A percentile compares a stretch with the other conserved stretches of the same genome.
These are phyloP conservation scores for Pythium periplocum DNA, from an alignment of 352 stramenopile genomes.

Conservation along the genomic window DNA sequence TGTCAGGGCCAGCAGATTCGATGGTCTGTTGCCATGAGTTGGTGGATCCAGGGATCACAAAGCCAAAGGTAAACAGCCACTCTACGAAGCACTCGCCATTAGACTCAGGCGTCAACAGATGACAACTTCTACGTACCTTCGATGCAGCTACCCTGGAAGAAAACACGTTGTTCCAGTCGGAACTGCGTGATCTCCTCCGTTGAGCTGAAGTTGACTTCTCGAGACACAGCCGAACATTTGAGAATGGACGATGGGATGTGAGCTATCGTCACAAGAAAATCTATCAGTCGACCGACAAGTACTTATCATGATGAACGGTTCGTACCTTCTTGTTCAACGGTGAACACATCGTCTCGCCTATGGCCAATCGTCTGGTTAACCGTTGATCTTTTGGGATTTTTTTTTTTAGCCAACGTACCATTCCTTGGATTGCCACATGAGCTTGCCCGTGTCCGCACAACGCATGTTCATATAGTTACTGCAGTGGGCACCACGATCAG, in stretches of 20 bases:
- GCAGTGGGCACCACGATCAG: background rate
- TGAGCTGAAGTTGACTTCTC: constrained; percentile 94
- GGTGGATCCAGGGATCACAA: constrained; percentile 92
- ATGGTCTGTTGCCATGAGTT: constrained; percentile 97
- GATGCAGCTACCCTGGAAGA: constrained; percentile 84
- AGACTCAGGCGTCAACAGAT: background rate
- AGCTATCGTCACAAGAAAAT: constrained; percentile 22
- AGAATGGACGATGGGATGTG: constrained; percentile 83
- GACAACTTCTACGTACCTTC: constrained; percentile 46
- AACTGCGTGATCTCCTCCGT: constrained; percentile 88
- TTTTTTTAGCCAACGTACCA: constrained; percentile 26
- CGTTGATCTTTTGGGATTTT: too few relatives aligned
- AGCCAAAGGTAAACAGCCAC: constrained; percentile 95
- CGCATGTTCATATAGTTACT: constrained; percentile 90
- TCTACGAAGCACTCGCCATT: constrained; percentile 48
- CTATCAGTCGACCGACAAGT: background rate
- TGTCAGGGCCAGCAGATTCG: constrained; percentile 77
- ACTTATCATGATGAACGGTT: too few relatives aligned
- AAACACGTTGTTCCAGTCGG: constrained; percentile 90
- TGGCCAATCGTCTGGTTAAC: too few relatives aligned
- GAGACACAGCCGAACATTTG: constrained; percentile 84
- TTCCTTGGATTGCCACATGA: constrained; percentile 84
- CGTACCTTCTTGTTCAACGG: constrained; percentile 61
- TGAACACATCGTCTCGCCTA: constrained; percentile 67
- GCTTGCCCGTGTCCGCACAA: constrained; percentile 65